Evolutionary conservation across 805 yeast species (phyloP), one percentile per base, ranked within the genome.

Genomic region (Grigorovia yakushimaensis): DNA sequence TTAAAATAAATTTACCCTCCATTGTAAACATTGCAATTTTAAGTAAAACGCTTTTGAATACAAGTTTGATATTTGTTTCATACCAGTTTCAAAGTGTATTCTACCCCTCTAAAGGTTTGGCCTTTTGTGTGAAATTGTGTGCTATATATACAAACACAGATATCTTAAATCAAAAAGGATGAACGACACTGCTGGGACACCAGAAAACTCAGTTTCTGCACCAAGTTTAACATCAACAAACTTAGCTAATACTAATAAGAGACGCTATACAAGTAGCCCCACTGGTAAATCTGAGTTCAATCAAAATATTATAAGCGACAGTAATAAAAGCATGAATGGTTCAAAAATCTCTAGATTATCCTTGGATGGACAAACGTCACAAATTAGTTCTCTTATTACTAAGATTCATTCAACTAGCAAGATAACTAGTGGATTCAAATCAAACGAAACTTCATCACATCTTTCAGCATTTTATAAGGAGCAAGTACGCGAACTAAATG

Each of bases 401-500:
- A 40, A 46, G 4, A 24, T 19, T 21, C 36, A 19, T 19, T 13
- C 36, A 17, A 45, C 18, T 19, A 24, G 9, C 13, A 30, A 10
- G 15, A 19, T 30, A 21, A 17, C 23, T 23, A 18, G 17, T n/a
- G 40, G 44, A 17, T 13, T 33, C 8, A 33, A 33, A 15, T 3
- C 11, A 13, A 19, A 20, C n/a, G 36, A 11, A 35, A 39, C 22
- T 18, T 23, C 44, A 7, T 20, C 42, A 15, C 61, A 58, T 42
- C 47, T 65, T 47, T 57, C 66, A 7, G 51, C 59, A 3, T 60
- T 61, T 36, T 64, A 65, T 41, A 60, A 59, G 35, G 63, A 62
- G 40, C 62, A 62, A 41, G 58, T 64, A 7, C 43, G 54, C 35
- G 64, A 64, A 44, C 49, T 65, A 21, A 61, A 59, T 42, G 54